Evolutionary conservation across 1,284 basidiomycete species (phyloP).

Genomic region (Acaromyces ingoldii): DNA sequence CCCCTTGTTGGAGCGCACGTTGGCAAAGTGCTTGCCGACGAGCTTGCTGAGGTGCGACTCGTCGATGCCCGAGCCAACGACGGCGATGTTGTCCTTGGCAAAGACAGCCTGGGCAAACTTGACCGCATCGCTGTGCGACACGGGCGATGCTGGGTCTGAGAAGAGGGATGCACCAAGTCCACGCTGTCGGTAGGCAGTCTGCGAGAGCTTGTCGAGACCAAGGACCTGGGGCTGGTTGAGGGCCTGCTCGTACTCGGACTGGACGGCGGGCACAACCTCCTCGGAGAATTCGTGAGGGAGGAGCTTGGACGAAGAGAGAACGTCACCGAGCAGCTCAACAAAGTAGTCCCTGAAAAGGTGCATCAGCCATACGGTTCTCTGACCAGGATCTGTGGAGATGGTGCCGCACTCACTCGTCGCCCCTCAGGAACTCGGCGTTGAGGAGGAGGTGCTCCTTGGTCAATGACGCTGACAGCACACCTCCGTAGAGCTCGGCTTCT

Average conservation of each 20-base stretch:
- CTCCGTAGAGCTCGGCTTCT: constrained; percentile 90
- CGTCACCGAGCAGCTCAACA: constrained; percentile 46
- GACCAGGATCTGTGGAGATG: no score
- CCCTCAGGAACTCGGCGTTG: constrained; percentile 89
- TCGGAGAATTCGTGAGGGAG: constrained; percentile 46
- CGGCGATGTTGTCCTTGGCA: constrained; percentile 47
- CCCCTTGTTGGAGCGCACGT: constrained; percentile 18
- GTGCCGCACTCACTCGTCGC: constrained; percentile 87
- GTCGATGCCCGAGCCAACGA: constrained; percentile 45
- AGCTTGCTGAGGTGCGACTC: constrained; percentile 29
- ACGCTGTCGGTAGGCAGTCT: constrained; percentile 48
- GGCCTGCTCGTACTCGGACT: constrained; percentile 37
- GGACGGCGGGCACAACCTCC: constrained; percentile 43
- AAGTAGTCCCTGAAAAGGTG: constrained; percentile 34
- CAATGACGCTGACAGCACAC: constrained; percentile 78
- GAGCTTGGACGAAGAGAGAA: constrained; percentile 38
- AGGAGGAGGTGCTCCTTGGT: constrained; percentile 84
- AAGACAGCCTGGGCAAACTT: constrained; percentile 35
- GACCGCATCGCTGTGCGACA: constrained; percentile 30
- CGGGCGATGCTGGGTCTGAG: constrained; percentile 39
- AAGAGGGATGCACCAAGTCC: constrained; percentile 46
- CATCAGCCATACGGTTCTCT: not conserved
- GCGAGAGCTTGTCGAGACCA: constrained; percentile 42
- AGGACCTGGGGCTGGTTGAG: constrained; percentile 30
- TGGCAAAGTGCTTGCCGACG: constrained; percentile 32